Conservation (phyloP, 2,329 filamentous ascomycete species). For the Diaporthe humulicola region DNA sequence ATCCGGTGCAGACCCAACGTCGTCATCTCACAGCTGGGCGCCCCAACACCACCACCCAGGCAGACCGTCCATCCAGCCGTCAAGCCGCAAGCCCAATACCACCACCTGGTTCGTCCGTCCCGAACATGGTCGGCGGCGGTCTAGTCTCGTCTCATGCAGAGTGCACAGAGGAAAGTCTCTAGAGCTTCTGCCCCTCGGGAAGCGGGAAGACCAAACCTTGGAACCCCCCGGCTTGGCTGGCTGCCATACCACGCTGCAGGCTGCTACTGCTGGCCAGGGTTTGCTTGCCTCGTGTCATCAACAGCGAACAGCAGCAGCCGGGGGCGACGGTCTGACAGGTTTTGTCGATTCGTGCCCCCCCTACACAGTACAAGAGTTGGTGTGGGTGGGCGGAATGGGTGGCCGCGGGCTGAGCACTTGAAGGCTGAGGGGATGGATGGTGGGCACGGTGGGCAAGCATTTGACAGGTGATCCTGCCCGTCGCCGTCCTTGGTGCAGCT, state of each 20-base stretch:
- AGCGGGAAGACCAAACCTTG: conserved; percentile 29
- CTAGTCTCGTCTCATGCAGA: conserved; percentile 29
- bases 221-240: conserved; percentile 25
- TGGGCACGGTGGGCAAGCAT: conserved; percentile 19
- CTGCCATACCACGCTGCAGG: conserved; percentile 9
- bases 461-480: conserved; percentile 30
- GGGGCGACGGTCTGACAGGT: not conserved
- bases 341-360: conserved; percentile 11
- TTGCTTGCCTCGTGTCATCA: conserved; percentile 17
- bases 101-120: conserved; percentile 25
- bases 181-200: conserved; percentile 24
- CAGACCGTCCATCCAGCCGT: not conserved
- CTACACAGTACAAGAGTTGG: not conserved
- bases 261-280: not conserved
- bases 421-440: conserved; percentile 2
- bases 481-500: conserved; percentile 1
- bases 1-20: conserved; percentile 23
- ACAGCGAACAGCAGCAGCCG: conserved; percentile 5
- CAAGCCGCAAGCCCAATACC: conserved; percentile 16
- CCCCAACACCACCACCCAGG: not conserved
- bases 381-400: not conserved
- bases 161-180: not conserved
- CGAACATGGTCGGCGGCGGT: not conserved
- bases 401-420: not conserved
- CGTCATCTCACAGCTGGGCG: conserved; percentile 37